Percentiles rank a stretch among this genome's conserved stretches.
Evolutionary conservation across 1,284 basidiomycete species (phyloP).

Genomic region (Boletellus sp.): DNA sequence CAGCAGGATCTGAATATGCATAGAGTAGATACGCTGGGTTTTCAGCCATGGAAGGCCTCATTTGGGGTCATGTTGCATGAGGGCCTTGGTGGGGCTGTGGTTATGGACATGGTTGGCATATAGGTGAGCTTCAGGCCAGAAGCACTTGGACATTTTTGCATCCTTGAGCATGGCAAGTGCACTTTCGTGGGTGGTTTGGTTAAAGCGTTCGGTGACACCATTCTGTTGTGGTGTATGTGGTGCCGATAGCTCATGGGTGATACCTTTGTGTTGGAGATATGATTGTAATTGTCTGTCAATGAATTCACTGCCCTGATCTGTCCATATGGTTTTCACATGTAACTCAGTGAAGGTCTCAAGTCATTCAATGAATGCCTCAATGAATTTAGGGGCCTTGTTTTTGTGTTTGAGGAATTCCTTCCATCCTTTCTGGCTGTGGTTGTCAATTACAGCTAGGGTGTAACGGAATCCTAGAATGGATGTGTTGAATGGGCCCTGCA

Average conservation of each 20-base stretch:
- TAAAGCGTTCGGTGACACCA: background rate
- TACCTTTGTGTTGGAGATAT: background rate
- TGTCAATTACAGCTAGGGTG: conserved; percentile 2
- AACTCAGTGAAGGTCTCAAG: background rate
- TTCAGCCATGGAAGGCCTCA: background rate
- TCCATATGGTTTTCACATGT: background rate
- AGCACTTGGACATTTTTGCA: background rate
- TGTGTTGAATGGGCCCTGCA: conserved; percentile 2
- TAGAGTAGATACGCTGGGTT: background rate
- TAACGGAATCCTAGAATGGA: conserved; percentile 5
- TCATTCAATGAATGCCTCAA: background rate
- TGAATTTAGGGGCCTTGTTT: background rate
- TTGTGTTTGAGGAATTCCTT: conserved; percentile 8
- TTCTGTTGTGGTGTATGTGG: conserved; percentile 1
- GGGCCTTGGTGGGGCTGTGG: background rate
- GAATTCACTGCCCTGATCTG: background rate
- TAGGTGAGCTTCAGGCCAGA: background rate
- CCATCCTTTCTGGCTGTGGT: background rate
- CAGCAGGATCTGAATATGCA: background rate
- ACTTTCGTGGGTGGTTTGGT: background rate
- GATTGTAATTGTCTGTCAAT: background rate
- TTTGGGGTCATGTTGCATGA: background rate
- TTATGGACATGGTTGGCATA: background rate
- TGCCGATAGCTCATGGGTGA: background rate
- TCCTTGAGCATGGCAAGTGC: background rate